A percentile compares a stretch with the other conserved stretches of the same genome.
phyloP scores from a whole-genome alignment of 495 filamentous ascomycete genomes.

The Aspergillus taichungensis region DNA sequence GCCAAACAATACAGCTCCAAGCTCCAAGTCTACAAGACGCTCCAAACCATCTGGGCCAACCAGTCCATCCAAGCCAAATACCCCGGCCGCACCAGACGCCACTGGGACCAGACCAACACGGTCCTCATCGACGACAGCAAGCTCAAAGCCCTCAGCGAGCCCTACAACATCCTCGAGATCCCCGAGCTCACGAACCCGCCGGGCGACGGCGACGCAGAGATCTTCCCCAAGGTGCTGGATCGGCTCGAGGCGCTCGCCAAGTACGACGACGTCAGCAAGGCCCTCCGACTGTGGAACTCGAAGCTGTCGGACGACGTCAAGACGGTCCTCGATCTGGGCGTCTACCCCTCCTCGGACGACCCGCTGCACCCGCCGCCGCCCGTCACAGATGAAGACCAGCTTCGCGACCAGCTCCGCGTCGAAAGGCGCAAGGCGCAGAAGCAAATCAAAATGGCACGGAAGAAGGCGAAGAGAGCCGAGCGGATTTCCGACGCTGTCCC shows the following conservation, averaged over 20 bases:
- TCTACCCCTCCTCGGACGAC: neutral
- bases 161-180: conserved; percentile 71
- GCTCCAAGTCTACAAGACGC: conserved; percentile 79
- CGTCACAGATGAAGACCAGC: neutral
- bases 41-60: conserved; percentile 62
- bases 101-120: conserved; percentile 80
- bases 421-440: conserved; percentile 9
- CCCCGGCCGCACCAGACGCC: conserved; percentile 12
- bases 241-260: conserved; percentile 24
- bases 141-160: conserved; percentile 73
- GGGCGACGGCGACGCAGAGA: conserved; percentile 17
- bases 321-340: conserved; percentile 17
- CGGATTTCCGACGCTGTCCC: neutral
- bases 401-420: conserved; percentile 2
- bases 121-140: conserved; percentile 78
- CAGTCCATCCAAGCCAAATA: conserved; percentile 41
- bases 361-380: neutral
- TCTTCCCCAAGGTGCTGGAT: conserved; percentile 26
- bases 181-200: conserved; percentile 55
- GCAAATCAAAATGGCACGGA: conserved; percentile 10
- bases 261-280: conserved; percentile 33
- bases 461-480: conserved; percentile 13
- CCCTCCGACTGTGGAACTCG: conserved; percentile 21
- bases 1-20: conserved; percentile 53
- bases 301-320: conserved; percentile 4